Evolutionary conservation across 305 asterid genomes (phyloP), one percentile per base, ranked within the genome.

Genomic region (Salvia sclarea): DNA sequence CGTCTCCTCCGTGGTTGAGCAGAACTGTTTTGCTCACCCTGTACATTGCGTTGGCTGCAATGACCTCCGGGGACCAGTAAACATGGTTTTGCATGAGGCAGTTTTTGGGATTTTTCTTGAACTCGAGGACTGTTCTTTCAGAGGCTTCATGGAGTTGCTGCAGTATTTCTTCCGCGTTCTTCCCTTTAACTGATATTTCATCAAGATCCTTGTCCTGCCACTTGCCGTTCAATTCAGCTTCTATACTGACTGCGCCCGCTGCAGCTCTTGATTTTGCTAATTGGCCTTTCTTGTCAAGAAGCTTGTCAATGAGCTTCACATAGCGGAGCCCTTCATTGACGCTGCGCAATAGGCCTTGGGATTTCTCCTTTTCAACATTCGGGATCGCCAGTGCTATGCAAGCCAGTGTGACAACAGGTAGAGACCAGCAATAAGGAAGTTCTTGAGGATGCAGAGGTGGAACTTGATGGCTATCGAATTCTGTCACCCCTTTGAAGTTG

Each of bases 21-120:
- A 79, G 4, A 5, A 80, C 16, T 2, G 80, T 78, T 21, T 21
- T 50, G 24, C 72, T 60, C 18, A 75, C 74, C 41, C 79, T 70
- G 65, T 78, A 73, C 88, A 83, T 83, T 38, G 88, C 61, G 55
- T 78, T 75, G 0, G 83, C 83, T 56, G 80, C 83, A 56, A 83
- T 69, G 11, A 75, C 70, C 3, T 75, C 75, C 0, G 68, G 41
- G 0, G 84, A 82, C 84, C 87, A 83, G 55, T 77, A 40, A 0
- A 70, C 68, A 9, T 81, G 83, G 37, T 79, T 75, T 8, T 13
- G 55, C 79, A 72, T 58, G 20, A 75, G 61, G 41, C 44, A 49
- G 10, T 60, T 70, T 5, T 43, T 61, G 3, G 66, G 47, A 8
- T 30, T 66, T 62, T 73, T 70, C 66, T n/a, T 45, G 71, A 82